Conservation (phyloP, 805 yeast species). For the Yarrowia keelungensis region DNA sequence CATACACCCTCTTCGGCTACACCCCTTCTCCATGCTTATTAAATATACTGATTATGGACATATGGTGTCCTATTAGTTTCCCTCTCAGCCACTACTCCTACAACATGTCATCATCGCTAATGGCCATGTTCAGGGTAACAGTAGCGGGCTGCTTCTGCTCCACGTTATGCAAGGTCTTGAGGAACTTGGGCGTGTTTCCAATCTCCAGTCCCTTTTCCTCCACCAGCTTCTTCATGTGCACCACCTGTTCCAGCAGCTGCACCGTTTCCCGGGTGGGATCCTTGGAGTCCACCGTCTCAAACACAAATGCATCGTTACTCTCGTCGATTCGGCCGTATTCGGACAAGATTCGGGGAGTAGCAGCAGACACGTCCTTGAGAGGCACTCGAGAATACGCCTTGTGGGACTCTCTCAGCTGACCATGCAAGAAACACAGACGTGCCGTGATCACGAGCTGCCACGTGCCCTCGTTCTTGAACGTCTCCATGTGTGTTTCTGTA, state of each 20-base stretch:
- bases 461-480: slow-evolving; percentile 7
- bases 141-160: slow-evolving; percentile 1
- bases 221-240: slow-evolving; percentile 13
- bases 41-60: slow-evolving; percentile 1
- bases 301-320: slow-evolving; percentile 32
- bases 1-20: too few relatives aligned
- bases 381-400: slow-evolving; percentile 33
- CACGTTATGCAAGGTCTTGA: slow-evolving; percentile 5
- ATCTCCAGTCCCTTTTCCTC: slow-evolving; percentile 19
- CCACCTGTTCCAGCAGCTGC: slow-evolving; percentile 27
- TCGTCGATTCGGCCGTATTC: slow-evolving; percentile 31
- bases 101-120: slow-evolving; percentile 33
- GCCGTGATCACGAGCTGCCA: slow-evolving; percentile 9
- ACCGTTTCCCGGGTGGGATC: slow-evolving; percentile 17
- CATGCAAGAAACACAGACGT: slow-evolving; percentile 20
- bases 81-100: not conserved
- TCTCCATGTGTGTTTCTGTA: slow-evolving; percentile 17
- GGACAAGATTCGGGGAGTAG: slow-evolving; percentile 4
- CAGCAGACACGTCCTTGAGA: slow-evolving; percentile 32
- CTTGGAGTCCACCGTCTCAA: slow-evolving; percentile 14
- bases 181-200: not conserved
- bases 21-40: not conserved
- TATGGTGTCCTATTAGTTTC: too few relatives aligned
- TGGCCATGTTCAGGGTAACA: slow-evolving; percentile 14
- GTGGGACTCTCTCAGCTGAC: slow-evolving; percentile 27